Evolutionary conservation across 495 filamentous ascomycete species (phyloP).

Genomic region (Neurospora sp.): DNA sequence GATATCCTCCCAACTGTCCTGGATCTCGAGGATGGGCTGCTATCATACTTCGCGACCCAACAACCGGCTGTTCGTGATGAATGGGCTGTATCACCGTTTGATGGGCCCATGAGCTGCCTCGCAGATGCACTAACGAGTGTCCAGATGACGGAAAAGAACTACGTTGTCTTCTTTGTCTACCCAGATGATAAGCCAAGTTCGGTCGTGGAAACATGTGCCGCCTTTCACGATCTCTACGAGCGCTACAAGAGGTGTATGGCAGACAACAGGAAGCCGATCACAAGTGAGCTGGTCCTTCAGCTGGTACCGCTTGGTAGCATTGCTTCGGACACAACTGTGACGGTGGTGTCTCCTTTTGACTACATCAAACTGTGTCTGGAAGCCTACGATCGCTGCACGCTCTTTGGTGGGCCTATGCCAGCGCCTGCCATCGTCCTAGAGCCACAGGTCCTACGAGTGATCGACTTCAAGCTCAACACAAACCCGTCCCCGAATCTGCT

Average conservation of each 20-base stretch:
- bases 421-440: constrained; percentile 71
- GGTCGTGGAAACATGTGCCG: constrained; percentile 66
- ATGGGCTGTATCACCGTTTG: constrained; percentile 19
- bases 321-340: constrained; percentile 52
- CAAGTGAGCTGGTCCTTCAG: constrained; percentile 71
- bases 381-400: constrained; percentile 75
- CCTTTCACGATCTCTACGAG: constrained; percentile 67
- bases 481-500: constrained; percentile 62
- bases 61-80: constrained; percentile 22
- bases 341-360: constrained; percentile 56
- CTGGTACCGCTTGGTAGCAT: constrained; percentile 68
- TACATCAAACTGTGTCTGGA: constrained; percentile 67
- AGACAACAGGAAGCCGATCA: constrained; percentile 37
- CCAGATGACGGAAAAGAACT: constrained; percentile 39
- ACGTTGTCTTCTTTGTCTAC: constrained; percentile 83
- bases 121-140: constrained; percentile 26
- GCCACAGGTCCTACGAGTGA: constrained; percentile 54
- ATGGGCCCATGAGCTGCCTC: constrained; percentile 24
- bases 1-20: constrained; percentile 42
- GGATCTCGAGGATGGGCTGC: constrained; percentile 48
- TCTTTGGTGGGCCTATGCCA: constrained; percentile 40
- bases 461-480: constrained; percentile 68
- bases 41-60: constrained; percentile 28
- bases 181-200: constrained; percentile 54
- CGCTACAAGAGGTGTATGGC: constrained; percentile 48